Percentiles rank a stretch among this genome's conserved stretches.
These are phyloP conservation scores for Ceratocystis harringtonii DNA, from an alignment of 2,329 filamentous ascomycete species.

Conservation along the genomic window DNA sequence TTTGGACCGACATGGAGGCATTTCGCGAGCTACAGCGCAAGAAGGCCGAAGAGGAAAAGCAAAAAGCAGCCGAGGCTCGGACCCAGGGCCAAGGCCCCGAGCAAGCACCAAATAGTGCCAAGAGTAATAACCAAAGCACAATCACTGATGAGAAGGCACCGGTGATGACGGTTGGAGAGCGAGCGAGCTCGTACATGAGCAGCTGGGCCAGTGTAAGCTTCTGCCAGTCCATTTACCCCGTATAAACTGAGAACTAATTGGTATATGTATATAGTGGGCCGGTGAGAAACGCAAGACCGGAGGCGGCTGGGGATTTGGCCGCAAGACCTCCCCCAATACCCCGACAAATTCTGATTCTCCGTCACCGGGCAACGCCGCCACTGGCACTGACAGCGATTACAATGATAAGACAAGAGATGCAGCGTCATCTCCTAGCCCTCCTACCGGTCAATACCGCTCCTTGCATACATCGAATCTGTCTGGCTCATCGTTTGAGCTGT, in stretches of 20 bases:
- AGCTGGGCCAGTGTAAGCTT: constrained; percentile 42
- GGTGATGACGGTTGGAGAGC: constrained; percentile 21
- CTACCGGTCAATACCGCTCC: constrained; percentile 10
- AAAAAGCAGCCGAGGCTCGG: constrained; percentile 10
- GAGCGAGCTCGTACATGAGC: constrained; percentile 49
- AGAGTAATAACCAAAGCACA: constrained; percentile 14
- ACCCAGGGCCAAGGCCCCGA: neutral
- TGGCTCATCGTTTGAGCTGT: constrained; percentile 15
- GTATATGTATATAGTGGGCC: constrained; percentile 33
- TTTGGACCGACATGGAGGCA: constrained; percentile 79
- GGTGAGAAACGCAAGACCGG: constrained; percentile 56
- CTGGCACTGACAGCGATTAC: constrained; percentile 13
- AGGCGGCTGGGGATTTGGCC: constrained; percentile 30
- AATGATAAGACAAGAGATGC: neutral
- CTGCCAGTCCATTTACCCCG: neutral
- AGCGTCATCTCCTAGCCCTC: constrained; percentile 9
- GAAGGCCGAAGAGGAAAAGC: constrained; percentile 28
- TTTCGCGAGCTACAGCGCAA: constrained; percentile 33
- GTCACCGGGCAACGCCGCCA: constrained; percentile 21
- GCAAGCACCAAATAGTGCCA: neutral
- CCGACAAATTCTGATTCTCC: constrained; percentile 23
- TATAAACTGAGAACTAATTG: neutral
- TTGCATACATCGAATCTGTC: constrained; percentile 13
- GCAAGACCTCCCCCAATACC: constrained; percentile 25
- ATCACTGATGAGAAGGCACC: neutral